Base-by-base conservation (phyloP, 2,329 filamentous ascomycete genomes). In the Ceratocystis lukuohia region DNA sequence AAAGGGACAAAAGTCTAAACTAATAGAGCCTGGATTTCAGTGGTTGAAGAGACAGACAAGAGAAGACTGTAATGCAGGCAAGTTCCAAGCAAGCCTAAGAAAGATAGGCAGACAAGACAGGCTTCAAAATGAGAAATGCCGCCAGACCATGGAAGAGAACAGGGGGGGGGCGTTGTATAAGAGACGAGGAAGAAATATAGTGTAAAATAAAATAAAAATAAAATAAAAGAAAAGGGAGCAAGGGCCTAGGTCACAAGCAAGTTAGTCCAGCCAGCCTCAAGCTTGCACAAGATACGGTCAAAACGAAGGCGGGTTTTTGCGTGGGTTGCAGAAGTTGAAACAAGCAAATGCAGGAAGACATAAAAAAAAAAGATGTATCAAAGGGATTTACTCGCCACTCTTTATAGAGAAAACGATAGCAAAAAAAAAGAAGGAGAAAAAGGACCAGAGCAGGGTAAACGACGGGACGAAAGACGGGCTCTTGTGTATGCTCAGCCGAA, bases 241-340 rank as follows among this genome's bases (percentile, higher is more conserved):
- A 28, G 37, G 37, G 37, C 37, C 37, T 41, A 4, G 37, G 37
- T 41, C 37, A 62, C 15, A 28, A 62, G 25, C 7, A 22, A 62
- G 8, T n/a, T 20, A 62, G n/a, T 10, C 22, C 22, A 53, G 17
- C 46, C 46, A 53, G 48, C 37, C 37, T 15, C 37, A 41, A 5
- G 37, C 37, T 41, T 41, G 37, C n/a, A 33, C 37, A 62, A 62
- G 33, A 48, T 45, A 37, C 37, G 45, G 61, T 45, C 37, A 48
- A 48, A 62, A 62, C 37, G 37, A 48, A 33, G 61, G 37, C 37
- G 61, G 61, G 61, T 62, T 28, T 62, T 25, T 62, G 61, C 61
- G 61, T 45, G 8, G 30, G 28, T 25, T 59, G 56, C 56, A 59
- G 56, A 59, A 37, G 28, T 33, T 59, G 56, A 59, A 59, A 59